phyloP scores from a whole-genome alignment of 805 yeast genomes.

The Lipomyces yamanashiensis region DNA sequence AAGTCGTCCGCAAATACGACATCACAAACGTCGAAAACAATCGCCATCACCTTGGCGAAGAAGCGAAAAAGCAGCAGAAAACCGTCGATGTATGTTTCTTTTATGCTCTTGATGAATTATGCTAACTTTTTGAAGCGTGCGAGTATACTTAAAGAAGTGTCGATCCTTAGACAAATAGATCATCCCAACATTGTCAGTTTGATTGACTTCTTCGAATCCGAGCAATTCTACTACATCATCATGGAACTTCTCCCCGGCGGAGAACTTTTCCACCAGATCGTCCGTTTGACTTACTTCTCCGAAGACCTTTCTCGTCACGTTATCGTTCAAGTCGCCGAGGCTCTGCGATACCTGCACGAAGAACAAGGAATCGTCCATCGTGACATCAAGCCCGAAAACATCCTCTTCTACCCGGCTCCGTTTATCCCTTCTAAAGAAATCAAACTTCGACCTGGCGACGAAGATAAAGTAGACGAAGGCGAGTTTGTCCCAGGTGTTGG shows the following conservation, averaged over 20 bases:
- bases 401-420: constrained; percentile 64
- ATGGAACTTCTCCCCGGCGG: constrained; percentile 77
- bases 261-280: constrained; percentile 79
- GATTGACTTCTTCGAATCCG: constrained; percentile 57
- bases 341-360: constrained; percentile 72
- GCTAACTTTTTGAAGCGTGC: constrained; percentile 44
- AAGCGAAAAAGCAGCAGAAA: constrained; percentile 35
- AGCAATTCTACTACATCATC: constrained; percentile 61
- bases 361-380: constrained; percentile 75
- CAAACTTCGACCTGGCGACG: constrained; percentile 48
- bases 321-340: constrained; percentile 70
- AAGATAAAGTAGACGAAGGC: constrained; percentile 80
- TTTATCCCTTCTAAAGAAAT: constrained; percentile 47
- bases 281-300: constrained; percentile 73
- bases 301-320: constrained; percentile 76
- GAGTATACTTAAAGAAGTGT: constrained; percentile 70
- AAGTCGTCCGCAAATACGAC: constrained; percentile 67
- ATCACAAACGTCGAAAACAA: constrained; percentile 20
- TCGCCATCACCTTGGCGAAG: constrained; percentile 32
- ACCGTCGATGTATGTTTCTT: constrained; percentile 30
- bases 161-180: constrained; percentile 67
- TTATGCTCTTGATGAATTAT: not conserved
- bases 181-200: constrained; percentile 67
- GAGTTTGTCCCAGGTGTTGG: constrained; percentile 78
- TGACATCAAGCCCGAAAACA: constrained; percentile 81